These are phyloP conservation scores for Cladophialophora immunda DNA, from an alignment of 2,329 filamentous ascomycete species.

Conservation along the genomic window DNA sequence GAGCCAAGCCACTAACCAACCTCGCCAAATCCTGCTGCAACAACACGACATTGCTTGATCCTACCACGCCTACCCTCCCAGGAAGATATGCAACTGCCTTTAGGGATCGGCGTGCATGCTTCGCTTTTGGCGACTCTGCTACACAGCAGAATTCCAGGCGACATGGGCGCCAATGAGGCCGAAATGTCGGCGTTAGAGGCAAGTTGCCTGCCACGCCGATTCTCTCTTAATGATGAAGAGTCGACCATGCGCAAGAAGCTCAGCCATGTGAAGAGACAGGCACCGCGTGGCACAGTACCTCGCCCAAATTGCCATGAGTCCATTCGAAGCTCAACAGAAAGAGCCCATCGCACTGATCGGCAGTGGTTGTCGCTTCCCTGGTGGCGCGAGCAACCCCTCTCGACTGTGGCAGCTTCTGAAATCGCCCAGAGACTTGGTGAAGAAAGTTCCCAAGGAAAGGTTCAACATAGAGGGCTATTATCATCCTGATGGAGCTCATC, in stretches of 20 bases:
- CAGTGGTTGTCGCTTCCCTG: constrained; percentile 41
- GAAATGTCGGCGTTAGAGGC: background rate
- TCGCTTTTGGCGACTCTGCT: background rate
- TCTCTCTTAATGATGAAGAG: constrained; percentile 1
- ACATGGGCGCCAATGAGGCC: background rate
- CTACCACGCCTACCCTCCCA: background rate
- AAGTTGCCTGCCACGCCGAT: background rate
- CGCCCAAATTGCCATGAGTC: background rate
- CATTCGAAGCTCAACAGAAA: background rate
- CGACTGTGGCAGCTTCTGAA: constrained; percentile 41
- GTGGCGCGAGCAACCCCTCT: constrained; percentile 36
- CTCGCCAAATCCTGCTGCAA: background rate
- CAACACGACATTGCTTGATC: background rate
- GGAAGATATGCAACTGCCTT: background rate
- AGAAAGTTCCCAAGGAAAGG: constrained; percentile 41
- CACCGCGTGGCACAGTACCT: background rate
- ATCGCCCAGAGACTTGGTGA: constrained; percentile 25
- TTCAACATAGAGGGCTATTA: constrained; percentile 43
- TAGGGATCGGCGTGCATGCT: background rate
- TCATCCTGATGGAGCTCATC: constrained; percentile 28
- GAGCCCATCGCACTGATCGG: constrained; percentile 41
- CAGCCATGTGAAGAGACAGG: background rate
- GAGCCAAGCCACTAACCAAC: background rate
- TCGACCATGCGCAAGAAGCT: background rate
- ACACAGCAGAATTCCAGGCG: background rate